Base-by-base conservation (phyloP, 129 eudicot species). In the Ambrosia trifida region DNA sequence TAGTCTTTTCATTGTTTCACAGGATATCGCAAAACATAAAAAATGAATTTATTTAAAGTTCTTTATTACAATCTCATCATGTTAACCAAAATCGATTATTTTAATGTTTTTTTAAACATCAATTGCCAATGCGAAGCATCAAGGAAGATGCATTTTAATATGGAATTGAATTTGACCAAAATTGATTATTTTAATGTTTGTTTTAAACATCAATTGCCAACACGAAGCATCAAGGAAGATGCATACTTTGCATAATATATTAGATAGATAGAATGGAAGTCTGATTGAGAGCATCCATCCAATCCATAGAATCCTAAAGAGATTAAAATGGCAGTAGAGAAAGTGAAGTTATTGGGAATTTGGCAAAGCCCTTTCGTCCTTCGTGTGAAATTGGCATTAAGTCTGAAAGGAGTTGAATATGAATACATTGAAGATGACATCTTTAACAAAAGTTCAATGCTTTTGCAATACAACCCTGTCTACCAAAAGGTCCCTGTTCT, bases 401-500 rank as follows among this genome's bases (percentile, higher is more conserved):
- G 43, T 4, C 58, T 80, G 36, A 72, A 80, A 69, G 77, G 76
- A 24, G 33, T 79, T 11, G 81, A 78, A 33, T 76, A 80, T 68
- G 78, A 80, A 45, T 76, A 77, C 45, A 7, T 72, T 2, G 77
- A 80, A 68, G 83, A 84, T 18, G 81, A 83, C 17, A 13, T 77
- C 19, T 6, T 44, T 36, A 77, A 80, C 52, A 84, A 84, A 75
- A 80, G 83, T 31, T 10, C 31, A 4, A 51, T 73, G 67, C 80
- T 84, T 14, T 33, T 77, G 78, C 75, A 80, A 54, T 57, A 49
- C 60, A 84, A 80, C 40, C 85, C 83, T 14, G 62, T 80, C 28
- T 35, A 77, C 53, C 76, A 76, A 59, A 79, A 79, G 66, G 68
- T 79, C 13, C 87, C 87, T 1, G 82, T 83, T 51, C 82, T 83